A percentile compares a stretch with the other conserved stretches of the same genome.
These are phyloP conservation scores for Apium graveolens DNA, from an alignment of 129 eudicot genomes.

Conservation along the genomic window DNA sequence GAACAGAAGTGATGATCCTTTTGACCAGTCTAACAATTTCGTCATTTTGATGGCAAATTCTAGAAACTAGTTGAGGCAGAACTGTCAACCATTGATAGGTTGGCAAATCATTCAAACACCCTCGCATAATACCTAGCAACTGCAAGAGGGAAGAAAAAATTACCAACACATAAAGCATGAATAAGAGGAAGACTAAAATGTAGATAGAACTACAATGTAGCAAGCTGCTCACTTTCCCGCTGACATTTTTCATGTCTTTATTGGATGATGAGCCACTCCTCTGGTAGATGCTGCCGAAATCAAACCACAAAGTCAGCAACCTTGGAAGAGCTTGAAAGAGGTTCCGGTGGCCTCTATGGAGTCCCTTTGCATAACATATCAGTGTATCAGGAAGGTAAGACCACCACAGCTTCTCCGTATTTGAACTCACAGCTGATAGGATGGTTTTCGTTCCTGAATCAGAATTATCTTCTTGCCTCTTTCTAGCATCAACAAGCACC, in stretches of 20 bases:
- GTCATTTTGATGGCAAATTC: constrained; percentile 96
- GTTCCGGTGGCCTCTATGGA: constrained; percentile 90
- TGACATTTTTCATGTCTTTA: constrained; percentile 65
- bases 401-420: constrained; percentile 78
- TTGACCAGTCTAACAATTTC: constrained; percentile 75
- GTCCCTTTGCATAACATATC: constrained; percentile 91
- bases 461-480: constrained; percentile 71
- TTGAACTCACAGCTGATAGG: constrained; percentile 37
- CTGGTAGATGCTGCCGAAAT: constrained; percentile 75
- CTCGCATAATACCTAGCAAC: constrained; percentile 82
- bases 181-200: constrained; percentile 4
- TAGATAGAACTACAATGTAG: constrained; percentile 4
- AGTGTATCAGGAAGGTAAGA: constrained; percentile 72
- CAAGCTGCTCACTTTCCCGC: constrained; percentile 48
- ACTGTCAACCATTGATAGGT: constrained; percentile 94
- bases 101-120: constrained; percentile 86
- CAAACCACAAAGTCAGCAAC: constrained; percentile 93
- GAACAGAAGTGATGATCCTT: constrained; percentile 74
- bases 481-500: constrained; percentile 89
- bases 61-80: constrained; percentile 87
- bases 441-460: constrained; percentile 43
- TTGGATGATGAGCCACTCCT: constrained; percentile 48
- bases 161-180: background rate
- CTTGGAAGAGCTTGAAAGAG: constrained; percentile 98
- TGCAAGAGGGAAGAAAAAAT: constrained; percentile 21